A percentile compares a stretch with the other conserved stretches of the same genome.
These are phyloP conservation scores for Chrysophaeum taylorii DNA, from an alignment of 352 stramenopile species.

Conservation along the genomic window DNA sequence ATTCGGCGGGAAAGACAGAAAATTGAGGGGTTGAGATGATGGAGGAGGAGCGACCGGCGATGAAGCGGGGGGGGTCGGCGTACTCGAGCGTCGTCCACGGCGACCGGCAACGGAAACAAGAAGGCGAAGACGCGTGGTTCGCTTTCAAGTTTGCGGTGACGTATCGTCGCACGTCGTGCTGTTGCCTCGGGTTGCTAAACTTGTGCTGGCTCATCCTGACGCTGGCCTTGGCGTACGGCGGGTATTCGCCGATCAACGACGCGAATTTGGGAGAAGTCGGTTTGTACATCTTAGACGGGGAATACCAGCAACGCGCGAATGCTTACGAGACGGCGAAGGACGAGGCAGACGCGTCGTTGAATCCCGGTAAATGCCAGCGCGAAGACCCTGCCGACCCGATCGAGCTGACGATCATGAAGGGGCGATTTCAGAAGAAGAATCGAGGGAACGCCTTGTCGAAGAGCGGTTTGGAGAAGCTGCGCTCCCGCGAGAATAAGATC, in stretches of 20 bases:
- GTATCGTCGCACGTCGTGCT: not conserved
- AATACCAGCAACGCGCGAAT: constrained; percentile 16
- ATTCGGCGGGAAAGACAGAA: too few relatives aligned
- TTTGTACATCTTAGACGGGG: constrained; percentile 6
- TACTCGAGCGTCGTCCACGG: too few relatives aligned
- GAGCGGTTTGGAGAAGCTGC: constrained; percentile 2
- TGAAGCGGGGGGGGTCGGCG: too few relatives aligned
- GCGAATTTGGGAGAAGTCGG: not conserved
- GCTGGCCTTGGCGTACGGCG: not conserved
- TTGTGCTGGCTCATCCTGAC: not conserved
- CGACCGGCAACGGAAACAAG: too few relatives aligned
- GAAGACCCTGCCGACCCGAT: not conserved
- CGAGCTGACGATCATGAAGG: constrained; percentile 12
- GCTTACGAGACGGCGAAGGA: constrained; percentile 8
- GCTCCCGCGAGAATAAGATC: constrained; percentile 1
- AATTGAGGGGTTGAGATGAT: too few relatives aligned
- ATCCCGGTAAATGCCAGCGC: not conserved
- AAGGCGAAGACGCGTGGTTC: too few relatives aligned
- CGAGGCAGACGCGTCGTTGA: constrained; percentile 11
- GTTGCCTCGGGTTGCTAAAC: not conserved
- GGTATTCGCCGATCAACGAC: not conserved
- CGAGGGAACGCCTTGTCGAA: constrained; percentile 16
- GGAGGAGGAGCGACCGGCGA: too few relatives aligned
- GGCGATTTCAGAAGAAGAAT: not conserved
- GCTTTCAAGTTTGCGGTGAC: not conserved